Conservation (phyloP, 495 filamentous ascomycete species). For the Penicillium canescens region DNA sequence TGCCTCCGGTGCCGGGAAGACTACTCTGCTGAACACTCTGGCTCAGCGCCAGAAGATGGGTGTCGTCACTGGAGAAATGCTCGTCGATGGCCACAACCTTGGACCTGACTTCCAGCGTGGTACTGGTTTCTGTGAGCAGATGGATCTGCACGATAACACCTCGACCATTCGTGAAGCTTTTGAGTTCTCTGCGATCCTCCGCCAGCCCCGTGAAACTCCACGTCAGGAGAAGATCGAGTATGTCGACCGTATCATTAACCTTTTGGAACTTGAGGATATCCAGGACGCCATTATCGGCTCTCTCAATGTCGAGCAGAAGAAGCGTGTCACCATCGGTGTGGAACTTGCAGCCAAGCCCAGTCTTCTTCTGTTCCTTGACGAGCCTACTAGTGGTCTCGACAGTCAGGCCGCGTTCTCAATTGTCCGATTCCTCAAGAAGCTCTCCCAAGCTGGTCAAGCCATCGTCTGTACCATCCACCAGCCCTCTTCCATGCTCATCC, state of each 20-base stretch:
- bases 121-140: conserved; percentile 86
- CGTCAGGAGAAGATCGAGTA: conserved; percentile 58
- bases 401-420: conserved; percentile 82
- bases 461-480: conserved; percentile 86
- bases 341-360: conserved; percentile 87
- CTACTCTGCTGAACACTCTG: conserved; percentile 72
- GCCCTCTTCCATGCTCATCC: conserved; percentile 67
- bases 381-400: conserved; percentile 82
- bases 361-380: conserved; percentile 78
- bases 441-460: conserved; percentile 72
- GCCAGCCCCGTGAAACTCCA: conserved; percentile 54
- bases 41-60: conserved; percentile 76
- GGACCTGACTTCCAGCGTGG: conserved; percentile 73
- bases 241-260: conserved; percentile 60
- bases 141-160: conserved; percentile 75
- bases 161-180: conserved; percentile 67
- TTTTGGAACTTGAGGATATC: conserved; percentile 57
- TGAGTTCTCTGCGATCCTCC: conserved; percentile 65
- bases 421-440: conserved; percentile 80
- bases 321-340: conserved; percentile 85
- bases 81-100: conserved; percentile 73
- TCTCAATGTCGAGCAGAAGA: conserved; percentile 67
- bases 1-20: conserved; percentile 82
- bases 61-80: conserved; percentile 69
- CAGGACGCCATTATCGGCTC: conserved; percentile 55